Evolutionary conservation across 2,329 filamentous ascomycete species (phyloP).

Genomic region (Fusarium lateritium): DNA sequence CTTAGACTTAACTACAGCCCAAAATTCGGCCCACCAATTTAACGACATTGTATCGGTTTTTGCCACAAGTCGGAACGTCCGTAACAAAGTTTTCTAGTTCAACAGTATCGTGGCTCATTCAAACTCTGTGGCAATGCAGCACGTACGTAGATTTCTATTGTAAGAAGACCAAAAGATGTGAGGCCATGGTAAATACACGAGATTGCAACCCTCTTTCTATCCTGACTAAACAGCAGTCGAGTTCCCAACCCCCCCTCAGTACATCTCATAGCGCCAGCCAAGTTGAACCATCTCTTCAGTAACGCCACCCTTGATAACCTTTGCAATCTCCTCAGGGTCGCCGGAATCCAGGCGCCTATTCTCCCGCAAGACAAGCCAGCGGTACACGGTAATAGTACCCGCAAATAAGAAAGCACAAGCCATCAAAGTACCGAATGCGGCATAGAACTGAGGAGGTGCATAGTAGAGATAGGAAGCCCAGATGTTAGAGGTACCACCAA

Average conservation of each 20-base stretch:
- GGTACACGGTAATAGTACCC: slow-evolving; percentile 54
- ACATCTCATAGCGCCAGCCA: slow-evolving; percentile 62
- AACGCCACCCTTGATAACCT: slow-evolving; percentile 58
- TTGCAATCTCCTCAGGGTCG: slow-evolving; percentile 54
- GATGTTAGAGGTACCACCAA: slow-evolving; percentile 54
- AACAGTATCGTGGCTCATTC: neutral
- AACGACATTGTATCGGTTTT: neutral
- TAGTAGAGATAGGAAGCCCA: slow-evolving; percentile 57
- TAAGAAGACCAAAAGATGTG: neutral
- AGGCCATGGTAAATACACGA: neutral
- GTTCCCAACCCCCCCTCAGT: slow-evolving; percentile 36
- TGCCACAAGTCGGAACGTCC: neutral
- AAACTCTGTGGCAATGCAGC: neutral
- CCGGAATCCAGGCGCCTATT: slow-evolving; percentile 57
- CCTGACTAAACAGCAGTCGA: accelerated
- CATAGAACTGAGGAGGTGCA: slow-evolving; percentile 56
- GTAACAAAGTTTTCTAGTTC: neutral
- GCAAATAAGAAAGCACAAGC: slow-evolving; percentile 54
- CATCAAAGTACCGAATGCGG: slow-evolving; percentile 58
- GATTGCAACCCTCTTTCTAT: neutral
- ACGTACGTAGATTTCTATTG: neutral
- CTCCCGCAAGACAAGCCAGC: slow-evolving; percentile 56
- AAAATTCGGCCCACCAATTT: neutral
- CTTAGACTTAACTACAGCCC: no score
- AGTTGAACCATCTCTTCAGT: slow-evolving; percentile 61